A percentile compares a stretch with the other conserved stretches of the same genome.
Conservation (phyloP, 768 basidiomycete genomes). For the Termitomyces sp. region DNA sequence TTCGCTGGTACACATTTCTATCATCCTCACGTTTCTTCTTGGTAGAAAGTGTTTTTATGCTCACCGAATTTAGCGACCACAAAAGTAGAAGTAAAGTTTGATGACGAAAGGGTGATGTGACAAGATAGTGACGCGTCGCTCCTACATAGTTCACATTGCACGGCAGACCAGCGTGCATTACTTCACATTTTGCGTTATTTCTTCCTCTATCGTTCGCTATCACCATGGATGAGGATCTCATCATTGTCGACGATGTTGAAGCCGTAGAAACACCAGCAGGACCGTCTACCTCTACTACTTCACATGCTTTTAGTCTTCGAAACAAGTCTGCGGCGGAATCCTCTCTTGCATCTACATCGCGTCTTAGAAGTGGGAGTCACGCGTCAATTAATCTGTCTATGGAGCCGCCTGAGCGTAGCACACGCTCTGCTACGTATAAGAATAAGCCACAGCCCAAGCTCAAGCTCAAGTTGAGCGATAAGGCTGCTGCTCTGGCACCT, state of each 20-base stretch:
- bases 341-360: conserved; percentile 21
- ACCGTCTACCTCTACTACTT: conserved; percentile 25
- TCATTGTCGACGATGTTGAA: conserved; percentile 57
- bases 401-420: conserved; percentile 45
- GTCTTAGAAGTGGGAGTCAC: conserved; percentile 31
- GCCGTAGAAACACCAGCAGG: conserved; percentile 27
- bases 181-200: too few species aligned
- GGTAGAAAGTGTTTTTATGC: too few species aligned
- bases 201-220: not conserved
- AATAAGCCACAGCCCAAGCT: conserved; percentile 66
- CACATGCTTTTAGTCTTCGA: conserved; percentile 15
- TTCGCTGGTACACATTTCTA: too few species aligned
- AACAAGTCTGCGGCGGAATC: conserved; percentile 19
- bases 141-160: too few species aligned
- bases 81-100: too few species aligned
- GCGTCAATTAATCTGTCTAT: conserved; percentile 16
- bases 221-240: conserved; percentile 55
- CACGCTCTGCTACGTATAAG: conserved; percentile 48
- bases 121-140: too few species aligned
- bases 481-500: conserved; percentile 72
- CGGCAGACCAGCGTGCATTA: too few species aligned
- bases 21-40: too few species aligned
- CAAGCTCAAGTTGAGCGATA: conserved; percentile 84
- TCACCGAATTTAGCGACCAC: too few species aligned
- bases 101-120: too few species aligned